Evolutionary conservation across 2,329 filamentous ascomycete species (phyloP).

Genomic region (Fusarium citri): DNA sequence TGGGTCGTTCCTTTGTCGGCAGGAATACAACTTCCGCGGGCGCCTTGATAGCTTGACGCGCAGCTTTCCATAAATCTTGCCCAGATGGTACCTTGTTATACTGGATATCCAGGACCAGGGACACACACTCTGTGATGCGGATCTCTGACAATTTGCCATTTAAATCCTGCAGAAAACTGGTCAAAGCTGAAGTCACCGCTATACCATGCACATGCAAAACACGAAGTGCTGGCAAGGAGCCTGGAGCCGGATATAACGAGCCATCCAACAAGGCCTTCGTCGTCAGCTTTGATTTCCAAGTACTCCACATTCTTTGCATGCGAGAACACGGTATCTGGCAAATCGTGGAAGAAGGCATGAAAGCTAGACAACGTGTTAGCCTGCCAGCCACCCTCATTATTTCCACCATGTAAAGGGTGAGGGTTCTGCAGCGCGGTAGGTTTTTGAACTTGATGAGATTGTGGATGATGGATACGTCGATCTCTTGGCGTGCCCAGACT

Average conservation of each 20-base stretch:
- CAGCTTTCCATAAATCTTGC: constrained; percentile 4
- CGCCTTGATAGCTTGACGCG: neutral
- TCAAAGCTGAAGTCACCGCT: neutral
- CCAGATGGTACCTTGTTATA: neutral
- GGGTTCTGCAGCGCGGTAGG: neutral
- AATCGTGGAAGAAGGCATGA: constrained; percentile 10
- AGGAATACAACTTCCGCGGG: neutral
- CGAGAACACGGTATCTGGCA: neutral
- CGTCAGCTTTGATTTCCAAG: neutral
- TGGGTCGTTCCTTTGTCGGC: neutral
- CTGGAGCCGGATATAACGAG: neutral
- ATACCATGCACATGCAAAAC: neutral
- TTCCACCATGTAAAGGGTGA: neutral
- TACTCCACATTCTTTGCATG: neutral
- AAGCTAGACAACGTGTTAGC: constrained; percentile 4
- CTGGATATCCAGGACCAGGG: fast-evolving
- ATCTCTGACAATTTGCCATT: neutral
- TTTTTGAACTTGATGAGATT: constrained; percentile 5
- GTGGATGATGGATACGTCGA: neutral
- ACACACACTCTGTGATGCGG: neutral
- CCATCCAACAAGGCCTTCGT: neutral
- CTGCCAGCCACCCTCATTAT: neutral
- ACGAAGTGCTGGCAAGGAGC: neutral
- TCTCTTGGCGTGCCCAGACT: constrained; percentile 13
- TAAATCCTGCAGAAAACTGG: neutral